Base-by-base conservation (phyloP, 768 basidiomycete species). In the Naganishia kalamii region DNA sequence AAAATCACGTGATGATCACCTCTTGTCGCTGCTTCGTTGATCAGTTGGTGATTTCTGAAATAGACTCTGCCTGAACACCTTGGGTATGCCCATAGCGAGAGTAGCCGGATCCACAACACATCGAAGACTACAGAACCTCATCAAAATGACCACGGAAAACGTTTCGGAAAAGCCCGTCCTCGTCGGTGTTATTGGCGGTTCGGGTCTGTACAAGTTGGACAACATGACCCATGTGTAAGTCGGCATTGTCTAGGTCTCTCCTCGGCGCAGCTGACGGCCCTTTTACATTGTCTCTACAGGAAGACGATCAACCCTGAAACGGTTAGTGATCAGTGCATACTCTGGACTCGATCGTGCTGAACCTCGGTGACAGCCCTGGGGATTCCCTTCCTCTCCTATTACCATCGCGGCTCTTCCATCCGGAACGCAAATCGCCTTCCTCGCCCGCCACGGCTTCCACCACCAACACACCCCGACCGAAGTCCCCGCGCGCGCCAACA, bases 331-430 rank as follows among this genome's bases (percentile, higher is more conserved):
- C 19, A n/a, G n/a, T n/a, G n/a, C n/a, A n/a, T n/a, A n/a, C n/a
- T n/a, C n/a, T n/a, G n/a, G n/a, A n/a, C n/a, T n/a, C n/a, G n/a
- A n/a, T n/a, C n/a, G n/a, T n/a, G n/a, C n/a, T n/a, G n/a, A n/a
- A n/a, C n/a, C n/a, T n/a, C n/a, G n/a, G n/a, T 27, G 13, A 5
- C 40, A 93, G 90, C 94, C 94, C 11, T 98, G 92, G 92, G 94
- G 94, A 25, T 81, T 83, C 71, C 90, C 94, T 2, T 89, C 87
- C 35, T 88, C 92, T 0, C 92, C 92, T 0, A 92, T 98, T 69
- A 86, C 87, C n/a, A 93, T 99, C 76, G 86, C 86, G 21, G 78
- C 86, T n/a, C 85, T 96, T 23, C 89, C 90, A 1, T 87, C 88
- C 0, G 90, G 91, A 43, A 72, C 68, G 21, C 83, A 81, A 49